Evolutionary conservation across 2,329 filamentous ascomycete genomes (phyloP), one percentile per base, ranked within the genome.

Genomic region (Monilinia polystroma): DNA sequence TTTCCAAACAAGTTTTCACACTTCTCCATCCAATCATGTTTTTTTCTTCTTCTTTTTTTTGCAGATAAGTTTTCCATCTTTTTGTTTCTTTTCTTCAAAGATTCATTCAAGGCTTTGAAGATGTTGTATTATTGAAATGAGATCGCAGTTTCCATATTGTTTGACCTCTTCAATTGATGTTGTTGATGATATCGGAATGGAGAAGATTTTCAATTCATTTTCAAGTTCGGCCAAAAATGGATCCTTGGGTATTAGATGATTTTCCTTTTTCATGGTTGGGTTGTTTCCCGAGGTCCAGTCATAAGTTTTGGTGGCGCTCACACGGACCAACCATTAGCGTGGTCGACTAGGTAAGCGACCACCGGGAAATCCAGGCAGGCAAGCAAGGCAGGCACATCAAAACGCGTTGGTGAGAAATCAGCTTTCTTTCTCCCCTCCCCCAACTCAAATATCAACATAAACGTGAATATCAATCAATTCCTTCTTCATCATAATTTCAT

Each of bases 331-430:
- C 41, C 56, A 43, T 43, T 66, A 66, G 55, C 45, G 54, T 65
- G 23, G 43, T 18, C 1, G 10, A 11, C 38, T 41, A 14, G 38
- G 38, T 14, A 16, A 62, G 18, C 49, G n/a, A 49, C 45, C 45
- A 45, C 49, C 64, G 56, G 55, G 54, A 58, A 58, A 59, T 41
- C 64, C 63, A 64, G 62, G 62, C 62, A 64, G 20, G 45, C 45
- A 47, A 18, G 45, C 45, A 47, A 47, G 45, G 6, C 45, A 49
- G 45, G 45, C 45, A 49, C 45, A 49, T 38, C 38, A 29, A 51
- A 60, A 51, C 58, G 45, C 58, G 58, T 45, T 51, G 55, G 55
- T 59, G 64, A 60, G 64, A 66, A 66, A 66, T 66, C 32, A 35
- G 32, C 32, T 35, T 35, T 35, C 32, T 35, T 8, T 35, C 32